phyloP scores from a whole-genome alignment of 2,329 filamentous ascomycete species.

The Rasamsonia emersonii region DNA sequence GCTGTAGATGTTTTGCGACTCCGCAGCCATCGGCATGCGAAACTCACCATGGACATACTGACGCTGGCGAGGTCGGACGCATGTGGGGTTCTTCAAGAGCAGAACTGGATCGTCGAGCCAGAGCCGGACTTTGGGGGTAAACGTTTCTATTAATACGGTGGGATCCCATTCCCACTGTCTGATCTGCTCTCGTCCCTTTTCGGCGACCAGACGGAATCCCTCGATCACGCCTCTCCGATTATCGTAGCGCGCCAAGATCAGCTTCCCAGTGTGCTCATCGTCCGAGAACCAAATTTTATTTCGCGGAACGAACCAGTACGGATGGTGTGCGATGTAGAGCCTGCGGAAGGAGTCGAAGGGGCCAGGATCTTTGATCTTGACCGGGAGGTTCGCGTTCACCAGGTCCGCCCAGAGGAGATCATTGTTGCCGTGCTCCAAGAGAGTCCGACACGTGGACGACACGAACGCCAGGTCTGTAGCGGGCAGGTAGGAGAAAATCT shows the following conservation, averaged over 20 bases:
- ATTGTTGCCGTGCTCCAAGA: conserved; percentile 52
- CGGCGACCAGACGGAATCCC: conserved; percentile 66
- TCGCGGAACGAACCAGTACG: conserved; percentile 74
- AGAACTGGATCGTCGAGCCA: conserved; percentile 68
- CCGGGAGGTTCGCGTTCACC: conserved; percentile 60
- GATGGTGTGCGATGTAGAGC: conserved; percentile 66
- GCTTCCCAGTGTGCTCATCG: conserved; percentile 59
- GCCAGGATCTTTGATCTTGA: conserved; percentile 45
- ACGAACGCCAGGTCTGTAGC: conserved; percentile 55
- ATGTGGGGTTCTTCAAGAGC: conserved; percentile 38
- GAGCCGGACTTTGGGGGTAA: conserved; percentile 60
- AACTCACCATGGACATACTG: conserved; percentile 11
- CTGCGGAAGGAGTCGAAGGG: conserved; percentile 59
- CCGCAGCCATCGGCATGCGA: conserved; percentile 50
- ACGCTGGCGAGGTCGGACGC: conserved; percentile 6
- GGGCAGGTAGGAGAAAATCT: conserved; percentile 59
- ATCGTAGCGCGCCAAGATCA: conserved; percentile 72
- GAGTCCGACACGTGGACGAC: conserved; percentile 52
- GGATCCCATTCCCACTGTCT: conserved; percentile 58
- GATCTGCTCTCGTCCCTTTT: conserved; percentile 46
- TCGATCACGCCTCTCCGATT: conserved; percentile 66
- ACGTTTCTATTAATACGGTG: conserved; percentile 61
- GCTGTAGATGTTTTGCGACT: conserved; percentile 49
- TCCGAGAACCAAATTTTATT: conserved; percentile 84
- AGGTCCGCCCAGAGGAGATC: conserved; percentile 66